Base-by-base conservation (phyloP, 192 early-diverging fungal species). In the Blastocladiella britannica region DNA sequence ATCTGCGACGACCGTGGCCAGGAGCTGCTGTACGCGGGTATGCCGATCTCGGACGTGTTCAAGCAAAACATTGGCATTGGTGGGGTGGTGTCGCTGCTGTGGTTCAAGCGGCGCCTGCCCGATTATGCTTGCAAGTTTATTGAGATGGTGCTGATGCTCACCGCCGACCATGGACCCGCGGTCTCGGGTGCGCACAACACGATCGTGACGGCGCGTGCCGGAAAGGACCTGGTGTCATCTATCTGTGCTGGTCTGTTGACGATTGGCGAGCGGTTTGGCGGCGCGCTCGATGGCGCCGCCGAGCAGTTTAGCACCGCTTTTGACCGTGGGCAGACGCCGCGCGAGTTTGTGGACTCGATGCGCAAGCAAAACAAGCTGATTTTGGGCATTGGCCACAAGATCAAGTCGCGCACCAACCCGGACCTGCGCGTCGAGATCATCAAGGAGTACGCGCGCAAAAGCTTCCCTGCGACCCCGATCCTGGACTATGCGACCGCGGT, bases 71-170 rank as follows among this genome's bases (percentile, higher is more conserved):
- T 97, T 70, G 93, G 93, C 66, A 88, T 97, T 60, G 93, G 93
- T 67, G 93, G 93, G 55, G 93, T 97, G 26, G 72, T 97, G 57
- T 88, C 85, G 43, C 80, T 97, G 52, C 72, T 97, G 66, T 97
- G 93, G 93, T 97, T 97, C 81, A 94, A 94, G 81, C 82, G 93
- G 52, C 83, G 93, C 55, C 72, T 97, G 58, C 93, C 93, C 12
- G 76, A 72, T 53, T 97, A 92, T 69, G 93, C 93, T 18, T 80
- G 85, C 72, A 86, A 85, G 77, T 97, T 97, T 67, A 93, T 97
- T 59, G 93, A 97, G 76, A 97, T 97, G 93, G 90, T 94, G 23
- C 78, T 97, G 31, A 97, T 97, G 93, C 77, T 97, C 64, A 97
- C 93, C 4, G 93, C 93, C 22, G 93, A 97, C 78, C 93, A 97